These are phyloP conservation scores for sorghum (Sorghum bicolor) DNA, from an alignment of 176 grass and related monocot species.

Conservation along the genomic window Sorghum_bicolor_NCBIv3 NC_012879.2:3701001-3701500, in stretches of 20 bases:
- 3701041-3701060: constrained; percentile 73
- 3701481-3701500: constrained; percentile 7
- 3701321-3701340: neutral
- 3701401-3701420: constrained; percentile 22
- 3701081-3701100: constrained; percentile 85
- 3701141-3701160: constrained; percentile 92
- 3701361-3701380: neutral
- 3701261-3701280: neutral
- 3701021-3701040: constrained; percentile 54
- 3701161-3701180: constrained; percentile 80
- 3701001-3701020: constrained; percentile 50
- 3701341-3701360: neutral
- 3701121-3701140: constrained; percentile 94
- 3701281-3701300: constrained; percentile 30
- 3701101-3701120: constrained; percentile 91
- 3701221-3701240: constrained; percentile 35
- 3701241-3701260: constrained; percentile 21
- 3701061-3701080: constrained; percentile 96
- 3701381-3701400: constrained; percentile 16
- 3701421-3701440: neutral
- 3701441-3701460: neutral
- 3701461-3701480: neutral
- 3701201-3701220: constrained; percentile 30
- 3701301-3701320: constrained; percentile 6
- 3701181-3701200: constrained; percentile 48